These are phyloP conservation scores for Dothistroma pini DNA, from an alignment of 2,329 filamentous ascomycete species.

Conservation along the genomic window DNA sequence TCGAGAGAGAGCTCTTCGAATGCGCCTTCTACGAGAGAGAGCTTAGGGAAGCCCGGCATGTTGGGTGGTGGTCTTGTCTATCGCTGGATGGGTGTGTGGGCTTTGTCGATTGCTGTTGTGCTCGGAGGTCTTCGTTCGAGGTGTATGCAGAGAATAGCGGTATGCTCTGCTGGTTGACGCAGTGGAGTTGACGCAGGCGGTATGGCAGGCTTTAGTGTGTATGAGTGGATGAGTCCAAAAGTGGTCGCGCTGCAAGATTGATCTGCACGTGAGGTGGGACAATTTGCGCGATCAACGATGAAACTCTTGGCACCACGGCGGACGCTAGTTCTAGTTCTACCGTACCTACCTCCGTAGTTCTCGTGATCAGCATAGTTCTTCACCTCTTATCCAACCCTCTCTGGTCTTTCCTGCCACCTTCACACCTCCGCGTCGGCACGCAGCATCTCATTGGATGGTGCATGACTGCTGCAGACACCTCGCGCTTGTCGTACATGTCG, in stretches of 20 bases:
- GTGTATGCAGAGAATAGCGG: neutral
- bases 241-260: neutral
- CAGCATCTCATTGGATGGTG: too few relatives aligned
- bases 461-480: too few relatives aligned
- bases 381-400: too few relatives aligned
- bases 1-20: conserved; percentile 92
- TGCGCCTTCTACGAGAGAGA: conserved; percentile 77
- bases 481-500: too few relatives aligned
- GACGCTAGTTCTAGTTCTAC: too few relatives aligned
- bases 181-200: too few relatives aligned
- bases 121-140: neutral
- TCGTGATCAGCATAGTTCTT: too few relatives aligned
- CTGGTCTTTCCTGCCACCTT: too few relatives aligned
- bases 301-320: neutral
- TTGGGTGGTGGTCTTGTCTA: conserved; percentile 20
- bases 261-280: neutral
- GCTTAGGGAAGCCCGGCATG: conserved; percentile 60
- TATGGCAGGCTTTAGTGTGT: neutral
- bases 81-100: neutral
- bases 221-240: neutral
- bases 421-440: too few relatives aligned
- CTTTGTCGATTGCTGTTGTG: neutral
- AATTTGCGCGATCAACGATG: neutral
- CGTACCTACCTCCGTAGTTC: too few relatives aligned
- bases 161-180: neutral